Base-by-base conservation (phyloP, 306 rosid species). In the Prunus salicina region DNA sequence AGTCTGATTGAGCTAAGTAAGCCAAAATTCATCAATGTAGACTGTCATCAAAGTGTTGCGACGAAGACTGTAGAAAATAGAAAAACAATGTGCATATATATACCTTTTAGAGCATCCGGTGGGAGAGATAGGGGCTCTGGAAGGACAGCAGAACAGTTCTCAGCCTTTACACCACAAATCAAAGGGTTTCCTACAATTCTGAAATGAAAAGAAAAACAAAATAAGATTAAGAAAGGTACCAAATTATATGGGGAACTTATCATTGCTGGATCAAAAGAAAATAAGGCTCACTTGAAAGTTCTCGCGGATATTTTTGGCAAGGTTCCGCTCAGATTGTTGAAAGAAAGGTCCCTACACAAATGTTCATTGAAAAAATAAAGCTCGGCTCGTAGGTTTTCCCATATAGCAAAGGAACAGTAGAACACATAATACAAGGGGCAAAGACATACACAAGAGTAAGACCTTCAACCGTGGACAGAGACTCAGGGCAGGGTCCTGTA, bases 101-200 rank as follows among this genome's bases (percentile, higher is more conserved):
- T 71, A 95, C 99, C 99, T 78, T 64, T 78, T 25, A 86, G 84
- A 61, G 83, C 87, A 69, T 89, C 96, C 16, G 98, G 93, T 16
- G 94, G 81, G 82, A 96, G 93, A 73, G 93, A 91, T 80, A 92
- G 87, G 69, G 98, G 99, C 93, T 96, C 98, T 0, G 98, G 98
- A 63, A 87, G 72, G 73, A 89, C 85, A 45, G 88, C 81, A 52
- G 98, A 89, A 85, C 99, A 96, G 86, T 90, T 86, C 30, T 47
- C 83, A 64, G 78, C 79, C 83, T 82, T 92, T 68, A 96, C 84
- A 24, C 99, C 97, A 80, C 99, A 96, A 67, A 89, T 91, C 64
- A 91, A 85, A 56, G 99, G 97, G 81, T 96, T 96, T 25, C 99
- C 99, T 60, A 82, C 86, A 83, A 96, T 86, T 87, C 99, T 96